Base-by-base conservation (phyloP, 108 stramenopile genomes). In the Licmophora abbreviata region DNA sequence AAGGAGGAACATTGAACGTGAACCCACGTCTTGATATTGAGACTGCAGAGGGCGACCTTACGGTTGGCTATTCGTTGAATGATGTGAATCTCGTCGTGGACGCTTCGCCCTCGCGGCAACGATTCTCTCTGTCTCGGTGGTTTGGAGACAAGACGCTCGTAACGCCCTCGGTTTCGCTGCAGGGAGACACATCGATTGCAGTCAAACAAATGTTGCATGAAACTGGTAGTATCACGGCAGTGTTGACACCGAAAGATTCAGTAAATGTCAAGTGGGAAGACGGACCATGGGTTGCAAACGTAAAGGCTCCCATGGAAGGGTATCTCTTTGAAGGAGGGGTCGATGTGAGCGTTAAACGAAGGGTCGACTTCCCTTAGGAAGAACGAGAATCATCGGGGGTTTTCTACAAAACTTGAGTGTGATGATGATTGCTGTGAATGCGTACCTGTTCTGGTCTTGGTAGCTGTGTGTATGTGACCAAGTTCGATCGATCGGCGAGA, bases 221-320 rank as follows among this genome's bases (percentile, higher is more conserved):
- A 4, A 20, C 9, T 18, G 69, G 69, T 7, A 28, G 21, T 3
- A 28, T 80, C 9, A 64, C 71, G 1, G 64, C 71, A 7, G 65
- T 67, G 18, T 58, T 58, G 44, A 75, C 58, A 26, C 70, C 73
- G 24, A 59, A 72, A 29, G 68, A 72, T 35, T 62, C 59, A 1
- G 32, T 80, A 32, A 31, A 57, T 27, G 29, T 80, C 23, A 45
- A 68, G 31, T 80, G 71, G 70, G 24, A 41, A 10, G 79, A 80
- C 49, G 79, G 73, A 23, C 63, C 47, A 8, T 80, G 69, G 61
- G 52, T 60, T 23, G 74, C 79, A 5, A 76, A 48, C 20, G 15
- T 80, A 30, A 40, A 42, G 11, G 69, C 74, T 7, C 79, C 79
- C 3, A 34, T 74, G 44, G 64, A 73, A 35, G 68, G 68, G 34